Evolutionary conservation across 495 filamentous ascomycete genomes (phyloP).

Genomic region (Xylaria nigripes): DNA sequence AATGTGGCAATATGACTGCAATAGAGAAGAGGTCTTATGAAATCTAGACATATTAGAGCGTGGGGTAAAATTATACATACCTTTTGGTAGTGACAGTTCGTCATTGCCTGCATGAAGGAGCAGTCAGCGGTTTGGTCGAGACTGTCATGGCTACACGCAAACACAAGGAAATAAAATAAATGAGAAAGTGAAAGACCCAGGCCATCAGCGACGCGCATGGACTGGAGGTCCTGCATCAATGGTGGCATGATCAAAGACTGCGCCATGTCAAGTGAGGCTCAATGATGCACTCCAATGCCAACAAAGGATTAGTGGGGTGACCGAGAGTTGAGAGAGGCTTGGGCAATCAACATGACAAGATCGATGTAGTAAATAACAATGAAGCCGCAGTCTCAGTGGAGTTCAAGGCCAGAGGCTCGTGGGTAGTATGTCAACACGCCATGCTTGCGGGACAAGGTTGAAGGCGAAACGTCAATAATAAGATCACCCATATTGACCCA

Average conservation of each 20-base stretch:
- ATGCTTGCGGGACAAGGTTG: too few relatives aligned
- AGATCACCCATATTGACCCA: neutral
- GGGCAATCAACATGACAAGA: neutral
- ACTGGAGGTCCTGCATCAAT: neutral
- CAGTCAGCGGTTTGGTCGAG: constrained; percentile 17
- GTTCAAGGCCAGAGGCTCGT: neutral
- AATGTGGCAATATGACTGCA: neutral
- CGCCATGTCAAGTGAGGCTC: neutral
- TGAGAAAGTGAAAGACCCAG: neutral
- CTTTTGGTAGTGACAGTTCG: constrained; percentile 91
- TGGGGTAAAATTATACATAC: constrained; percentile 36
- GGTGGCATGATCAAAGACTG: constrained; percentile 2
- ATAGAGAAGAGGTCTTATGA: neutral
- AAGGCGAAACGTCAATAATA: neutral
- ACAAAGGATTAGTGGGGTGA: neutral
- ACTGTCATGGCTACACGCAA: neutral
- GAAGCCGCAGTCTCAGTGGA: neutral
- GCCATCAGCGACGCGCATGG: neutral
- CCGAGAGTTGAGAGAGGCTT: neutral
- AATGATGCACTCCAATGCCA: neutral
- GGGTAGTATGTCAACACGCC: neutral
- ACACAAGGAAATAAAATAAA: neutral
- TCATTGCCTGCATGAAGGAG: constrained; percentile 55
- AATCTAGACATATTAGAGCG: neutral
- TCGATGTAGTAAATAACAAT: neutral